Evolutionary conservation across 1,139 yeast species (phyloP).

Genomic region (Magnusiomyces suaveolens): DNA sequence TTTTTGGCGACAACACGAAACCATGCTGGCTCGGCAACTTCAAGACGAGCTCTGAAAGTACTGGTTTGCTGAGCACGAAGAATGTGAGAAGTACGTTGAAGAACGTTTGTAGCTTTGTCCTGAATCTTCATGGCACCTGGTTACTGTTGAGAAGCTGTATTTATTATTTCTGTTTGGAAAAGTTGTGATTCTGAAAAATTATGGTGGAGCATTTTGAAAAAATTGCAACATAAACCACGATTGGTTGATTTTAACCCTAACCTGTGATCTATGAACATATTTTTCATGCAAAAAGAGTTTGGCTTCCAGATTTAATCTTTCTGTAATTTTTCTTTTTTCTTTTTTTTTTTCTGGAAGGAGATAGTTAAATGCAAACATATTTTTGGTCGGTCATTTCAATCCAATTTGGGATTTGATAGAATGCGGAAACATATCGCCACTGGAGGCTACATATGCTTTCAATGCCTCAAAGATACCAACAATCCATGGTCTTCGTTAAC

Average conservation of each 20-base stretch:
- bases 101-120: conserved; percentile 56
- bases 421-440: not conserved
- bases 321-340: not conserved
- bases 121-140: conserved; percentile 49
- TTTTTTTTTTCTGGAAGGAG: not conserved
- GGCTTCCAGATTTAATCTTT: too few relatives aligned
- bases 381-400: not conserved
- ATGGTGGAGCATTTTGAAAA: not conserved
- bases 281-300: too few relatives aligned
- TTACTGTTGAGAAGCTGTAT: not conserved
- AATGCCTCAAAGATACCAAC: not conserved
- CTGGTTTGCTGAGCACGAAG: conserved; percentile 44
- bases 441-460: not conserved
- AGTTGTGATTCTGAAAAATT: not conserved
- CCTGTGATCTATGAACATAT: not conserved
- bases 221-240: not conserved
- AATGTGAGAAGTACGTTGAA: conserved; percentile 68
- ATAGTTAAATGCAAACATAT: not conserved
- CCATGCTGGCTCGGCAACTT: conserved; percentile 69
- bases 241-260: not conserved
- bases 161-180: not conserved
- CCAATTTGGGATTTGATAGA: not conserved
- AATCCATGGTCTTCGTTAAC: not conserved
- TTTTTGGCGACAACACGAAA: conserved; percentile 67
- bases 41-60: conserved; percentile 17